Base-by-base conservation (phyloP, 1,284 basidiomycete species). In the Trichosporon coremiiforme region DNA sequence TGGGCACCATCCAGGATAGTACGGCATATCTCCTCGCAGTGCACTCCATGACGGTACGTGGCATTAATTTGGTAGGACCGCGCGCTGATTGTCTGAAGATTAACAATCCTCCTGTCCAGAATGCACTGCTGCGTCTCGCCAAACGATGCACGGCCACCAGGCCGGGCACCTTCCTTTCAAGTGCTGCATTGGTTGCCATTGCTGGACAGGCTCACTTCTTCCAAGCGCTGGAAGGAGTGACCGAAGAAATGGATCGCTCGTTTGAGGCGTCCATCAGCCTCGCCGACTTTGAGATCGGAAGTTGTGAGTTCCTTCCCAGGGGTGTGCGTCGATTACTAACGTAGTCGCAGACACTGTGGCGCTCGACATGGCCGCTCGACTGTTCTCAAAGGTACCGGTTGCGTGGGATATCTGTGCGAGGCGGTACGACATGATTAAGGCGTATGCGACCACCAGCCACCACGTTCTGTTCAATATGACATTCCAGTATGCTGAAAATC, bases 261-360 rank as follows among this genome's bases (percentile, higher is more conserved):
- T 77, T 78, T 41, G 75, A 80, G 1, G 55, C 69, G 0, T 76
- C 73, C 0, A 35, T 75, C 6, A 50, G 33, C 2, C 66, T 70
- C 25, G 76, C 76, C 29, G 77, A 80, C 45, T 75, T 74, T 41
- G 77, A 80, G 45, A 65, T 78, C 3, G 77, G 71, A 4, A 62
- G 70, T 10, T 78, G 75, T 76, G 57, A 73, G 74, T 69, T 29
- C 15, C 12, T 3, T 17, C 13, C 57, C 6, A 8, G 9, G 17
- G 41, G 15, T n/a, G 5, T 4, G 41, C 9, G 9, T 5, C 25
- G 9, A 15, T 20, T 33, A 41, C 67, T 67, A 22, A 66, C 35
- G 20, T n/a, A 17, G 29, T 22, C 4, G 3, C 29, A 75, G 75
- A 78, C 31, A 72, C 76, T 17, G 65, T 76, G 4, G 65, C 60